Evolutionary conservation across 2,329 filamentous ascomycete genomes (phyloP).

Genomic region (Neonectria neomacrospora): DNA sequence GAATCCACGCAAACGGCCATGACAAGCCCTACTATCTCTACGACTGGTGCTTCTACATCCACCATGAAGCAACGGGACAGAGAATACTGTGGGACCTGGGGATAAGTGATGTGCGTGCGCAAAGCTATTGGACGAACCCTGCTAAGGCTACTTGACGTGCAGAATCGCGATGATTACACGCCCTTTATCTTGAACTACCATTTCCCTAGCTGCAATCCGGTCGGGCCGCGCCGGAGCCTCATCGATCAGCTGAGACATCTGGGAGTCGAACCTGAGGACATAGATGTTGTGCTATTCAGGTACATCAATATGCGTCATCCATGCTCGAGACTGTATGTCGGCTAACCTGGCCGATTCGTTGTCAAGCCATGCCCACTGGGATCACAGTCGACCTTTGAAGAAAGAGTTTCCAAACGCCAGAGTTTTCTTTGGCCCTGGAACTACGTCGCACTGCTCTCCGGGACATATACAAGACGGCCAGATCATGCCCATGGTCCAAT

Average conservation of each 20-base stretch:
- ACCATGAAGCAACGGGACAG: constrained; percentile 5
- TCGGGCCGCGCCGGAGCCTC: constrained; percentile 16
- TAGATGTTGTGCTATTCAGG: constrained; percentile 22
- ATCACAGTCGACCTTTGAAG: constrained; percentile 20
- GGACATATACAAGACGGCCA: constrained; percentile 12
- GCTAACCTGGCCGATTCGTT: neutral
- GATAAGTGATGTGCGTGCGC: constrained; percentile 14
- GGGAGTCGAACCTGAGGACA: constrained; percentile 4
- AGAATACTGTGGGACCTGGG: constrained; percentile 25
- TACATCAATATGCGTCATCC: neutral
- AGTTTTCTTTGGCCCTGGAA: constrained; percentile 22
- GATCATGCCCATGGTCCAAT: constrained; percentile 14
- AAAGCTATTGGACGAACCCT: too few relatives aligned
- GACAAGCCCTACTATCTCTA: constrained; percentile 16
- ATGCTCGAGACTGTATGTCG: neutral
- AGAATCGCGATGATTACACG: constrained; percentile 19
- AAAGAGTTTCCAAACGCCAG: constrained; percentile 19
- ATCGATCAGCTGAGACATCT: constrained; percentile 10
- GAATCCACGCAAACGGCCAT: constrained; percentile 13
- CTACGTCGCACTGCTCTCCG: constrained; percentile 14
- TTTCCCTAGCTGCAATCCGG: constrained; percentile 19
- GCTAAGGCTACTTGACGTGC: neutral
- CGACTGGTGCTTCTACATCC: constrained; percentile 27
- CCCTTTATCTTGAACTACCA: constrained; percentile 21
- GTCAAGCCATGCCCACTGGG: constrained; percentile 27